Conservation (phyloP, 75 land plant genomes). For the Ceratopteris richardii region DNA sequence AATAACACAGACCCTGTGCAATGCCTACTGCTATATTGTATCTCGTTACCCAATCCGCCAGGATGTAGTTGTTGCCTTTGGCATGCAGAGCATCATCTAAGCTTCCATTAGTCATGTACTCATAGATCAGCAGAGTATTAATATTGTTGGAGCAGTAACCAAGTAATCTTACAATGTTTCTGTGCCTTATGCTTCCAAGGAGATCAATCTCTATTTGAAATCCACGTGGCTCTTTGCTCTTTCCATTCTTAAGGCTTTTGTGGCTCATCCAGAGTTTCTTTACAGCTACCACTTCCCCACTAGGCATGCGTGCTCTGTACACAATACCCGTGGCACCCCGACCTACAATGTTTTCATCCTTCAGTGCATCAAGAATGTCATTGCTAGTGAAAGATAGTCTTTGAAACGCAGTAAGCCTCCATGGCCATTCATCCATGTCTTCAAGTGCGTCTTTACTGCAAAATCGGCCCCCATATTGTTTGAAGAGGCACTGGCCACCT, state of each 20-base stretch:
- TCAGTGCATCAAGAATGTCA: slow-evolving; percentile 49
- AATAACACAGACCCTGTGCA: slow-evolving; percentile 73
- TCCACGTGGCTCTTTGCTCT: slow-evolving; percentile 8
- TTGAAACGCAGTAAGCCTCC: slow-evolving; percentile 84
- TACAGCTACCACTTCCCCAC: slow-evolving; percentile 49
- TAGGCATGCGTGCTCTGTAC: slow-evolving; percentile 42
- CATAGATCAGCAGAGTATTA: slow-evolving; percentile 73
- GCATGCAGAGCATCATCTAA: slow-evolving; percentile 67
- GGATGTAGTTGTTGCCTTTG: slow-evolving; percentile 9
- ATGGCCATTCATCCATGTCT: slow-evolving; percentile 35
- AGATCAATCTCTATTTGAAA: slow-evolving; percentile 69
- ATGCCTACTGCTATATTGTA: slow-evolving; percentile 76
- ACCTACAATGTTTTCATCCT: slow-evolving; percentile 24
- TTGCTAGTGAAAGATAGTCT: slow-evolving; percentile 77
- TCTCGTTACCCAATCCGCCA: slow-evolving; percentile 59
- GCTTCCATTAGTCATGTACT: slow-evolving; percentile 92
- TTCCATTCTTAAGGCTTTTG: slow-evolving; percentile 15
- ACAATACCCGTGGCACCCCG: slow-evolving; percentile 8
- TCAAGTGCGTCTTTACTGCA: no score
- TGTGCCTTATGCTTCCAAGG: slow-evolving; percentile 67
- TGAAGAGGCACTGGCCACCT: slow-evolving; percentile 37
- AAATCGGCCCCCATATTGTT: not conserved
- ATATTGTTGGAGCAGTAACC: slow-evolving; percentile 87
- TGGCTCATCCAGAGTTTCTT: slow-evolving; percentile 37
- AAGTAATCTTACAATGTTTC: slow-evolving; percentile 78